phyloP scores from a whole-genome alignment of 768 basidiomycete genomes.

The Chiua virens region DNA sequence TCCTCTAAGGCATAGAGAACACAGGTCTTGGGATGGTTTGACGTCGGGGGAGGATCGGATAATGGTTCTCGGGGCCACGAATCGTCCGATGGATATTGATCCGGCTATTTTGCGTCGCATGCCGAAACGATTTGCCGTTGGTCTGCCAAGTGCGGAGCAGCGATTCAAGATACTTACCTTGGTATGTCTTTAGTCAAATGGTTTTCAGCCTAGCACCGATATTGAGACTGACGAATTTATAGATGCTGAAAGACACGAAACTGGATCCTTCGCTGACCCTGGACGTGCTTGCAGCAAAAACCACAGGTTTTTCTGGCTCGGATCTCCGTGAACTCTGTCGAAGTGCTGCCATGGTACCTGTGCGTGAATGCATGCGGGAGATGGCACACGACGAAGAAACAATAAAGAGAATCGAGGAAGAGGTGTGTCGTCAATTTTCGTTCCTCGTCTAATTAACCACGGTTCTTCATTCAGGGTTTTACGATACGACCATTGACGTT shows the following conservation, averaged over 20 bases:
- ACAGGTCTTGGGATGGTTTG: slow-evolving; percentile 92
- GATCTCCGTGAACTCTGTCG: slow-evolving; percentile 91
- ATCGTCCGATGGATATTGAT: slow-evolving; percentile 91
- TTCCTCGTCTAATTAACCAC: neutral
- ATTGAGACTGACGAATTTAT: neutral
- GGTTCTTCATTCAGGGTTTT: slow-evolving; percentile 56
- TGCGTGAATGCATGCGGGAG: slow-evolving; percentile 76
- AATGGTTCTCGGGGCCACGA: slow-evolving; percentile 92
- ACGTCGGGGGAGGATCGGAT: slow-evolving; percentile 79
- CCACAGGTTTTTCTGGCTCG: slow-evolving; percentile 82
- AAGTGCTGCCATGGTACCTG: slow-evolving; percentile 91
- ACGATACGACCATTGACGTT: slow-evolving; percentile 69
- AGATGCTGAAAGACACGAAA: slow-evolving; percentile 86
- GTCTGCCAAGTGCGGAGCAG: slow-evolving; percentile 73
- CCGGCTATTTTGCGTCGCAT: slow-evolving; percentile 88
- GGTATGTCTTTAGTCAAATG: slow-evolving; percentile 39
- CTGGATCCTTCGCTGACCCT: slow-evolving; percentile 65
- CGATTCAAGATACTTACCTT: slow-evolving; percentile 81
- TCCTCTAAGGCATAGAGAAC: neutral
- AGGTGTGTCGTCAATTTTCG: slow-evolving; percentile 32
- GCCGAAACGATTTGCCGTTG: slow-evolving; percentile 97
- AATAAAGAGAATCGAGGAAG: slow-evolving; percentile 41
- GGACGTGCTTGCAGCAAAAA: slow-evolving; percentile 58
- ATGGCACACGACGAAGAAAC: slow-evolving; percentile 47
- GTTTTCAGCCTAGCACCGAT: neutral